Evolutionary conservation across 1,284 basidiomycete species (phyloP), one percentile per base, ranked within the genome.

Genomic region (Irpex lacteus): DNA sequence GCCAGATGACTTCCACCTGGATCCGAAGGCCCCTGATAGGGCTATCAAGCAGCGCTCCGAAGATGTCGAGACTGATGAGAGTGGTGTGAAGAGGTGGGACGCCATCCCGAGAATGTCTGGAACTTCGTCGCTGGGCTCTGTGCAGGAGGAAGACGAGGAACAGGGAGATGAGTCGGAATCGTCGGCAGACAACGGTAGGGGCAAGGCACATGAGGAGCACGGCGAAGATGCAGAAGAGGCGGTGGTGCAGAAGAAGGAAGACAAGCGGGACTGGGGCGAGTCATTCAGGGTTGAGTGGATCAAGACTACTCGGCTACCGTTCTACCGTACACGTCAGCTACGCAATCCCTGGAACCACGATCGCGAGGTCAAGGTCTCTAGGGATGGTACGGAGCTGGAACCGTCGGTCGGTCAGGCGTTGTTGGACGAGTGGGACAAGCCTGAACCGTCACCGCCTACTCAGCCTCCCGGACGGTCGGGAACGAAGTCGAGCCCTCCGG

Each of bases 271-370:
- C 3, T 92, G 88, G 90, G 93, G 91, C 11, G 84, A 85, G 61
- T 82, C 91, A 1, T 98, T 98, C 82, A 83, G 84, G 64, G 80
- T 98, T 32, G 85, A 96, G 70, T 98, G 96, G 96, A 72, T 96
- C 60, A 85, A 85, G 67, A 90, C 88, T 0, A 80, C 85, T 5
- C 83, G 85, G 3, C 75, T 98, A n/a, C 88, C 93, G 1, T 97
- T 98, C 76, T 80, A 82, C 68, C 85, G 85, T 59, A 92, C 92
- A 34, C 84, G 89, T 53, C 90, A 94, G 71, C 76, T 97, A 60
- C 87, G 94, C 49, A 98, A 98, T 72, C 92, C 92, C 0, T 98
- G 95, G 96, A 96, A 97, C 68, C 89, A 94, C 71, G 92, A 92
- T 66, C 82, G 92, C 58, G 94, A 97, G 74, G 86, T 97, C 67